Evolutionary conservation across 371 early-diverging fungal species (phyloP).

Genomic region (Edhazardia aedis): DNA sequence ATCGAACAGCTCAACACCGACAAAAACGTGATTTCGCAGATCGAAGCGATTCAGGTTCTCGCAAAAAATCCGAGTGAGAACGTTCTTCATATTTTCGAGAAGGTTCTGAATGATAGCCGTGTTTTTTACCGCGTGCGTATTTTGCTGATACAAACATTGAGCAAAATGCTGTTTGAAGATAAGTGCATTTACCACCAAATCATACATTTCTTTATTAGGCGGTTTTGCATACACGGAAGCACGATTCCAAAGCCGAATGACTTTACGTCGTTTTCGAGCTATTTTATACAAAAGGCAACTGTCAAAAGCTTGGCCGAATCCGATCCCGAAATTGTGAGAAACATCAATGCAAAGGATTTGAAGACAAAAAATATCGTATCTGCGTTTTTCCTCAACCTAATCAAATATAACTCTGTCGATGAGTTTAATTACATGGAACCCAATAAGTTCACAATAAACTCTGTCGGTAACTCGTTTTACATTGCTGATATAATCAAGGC

Average conservation of each 20-base stretch:
- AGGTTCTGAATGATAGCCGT: conserved; percentile 32
- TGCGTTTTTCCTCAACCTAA: no score
- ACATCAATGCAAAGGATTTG: no score
- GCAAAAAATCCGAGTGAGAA: conserved; percentile 20
- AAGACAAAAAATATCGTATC: no score
- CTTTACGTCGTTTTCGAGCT: conserved; percentile 32
- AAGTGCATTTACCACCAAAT: no score
- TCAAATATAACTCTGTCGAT: no score
- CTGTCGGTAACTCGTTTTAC: no score
- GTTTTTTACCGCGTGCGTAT: conserved; percentile 37
- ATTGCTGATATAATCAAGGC: no score
- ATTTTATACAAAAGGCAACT: conserved; percentile 43
- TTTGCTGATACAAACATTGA: conserved; percentile 15
- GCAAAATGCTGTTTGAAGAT: conserved; percentile 13
- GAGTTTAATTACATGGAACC: no score
- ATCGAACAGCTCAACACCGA: conserved; percentile 42
- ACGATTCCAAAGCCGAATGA: conserved; percentile 44
- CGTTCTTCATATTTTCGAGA: conserved; percentile 27
- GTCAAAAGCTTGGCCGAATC: conserved; percentile 27
- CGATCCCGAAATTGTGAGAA: background rate
- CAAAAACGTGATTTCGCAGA: conserved; percentile 44
- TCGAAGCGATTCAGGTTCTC: conserved; percentile 24
- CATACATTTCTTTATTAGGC: conserved; percentile 45
- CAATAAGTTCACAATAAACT: no score
- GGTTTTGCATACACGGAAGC: conserved; percentile 41